Percentiles rank a stretch among this genome's conserved stretches.
phyloP scores from a whole-genome alignment of 352 stramenopile species.

The Globisporangium irregulare region DNA sequence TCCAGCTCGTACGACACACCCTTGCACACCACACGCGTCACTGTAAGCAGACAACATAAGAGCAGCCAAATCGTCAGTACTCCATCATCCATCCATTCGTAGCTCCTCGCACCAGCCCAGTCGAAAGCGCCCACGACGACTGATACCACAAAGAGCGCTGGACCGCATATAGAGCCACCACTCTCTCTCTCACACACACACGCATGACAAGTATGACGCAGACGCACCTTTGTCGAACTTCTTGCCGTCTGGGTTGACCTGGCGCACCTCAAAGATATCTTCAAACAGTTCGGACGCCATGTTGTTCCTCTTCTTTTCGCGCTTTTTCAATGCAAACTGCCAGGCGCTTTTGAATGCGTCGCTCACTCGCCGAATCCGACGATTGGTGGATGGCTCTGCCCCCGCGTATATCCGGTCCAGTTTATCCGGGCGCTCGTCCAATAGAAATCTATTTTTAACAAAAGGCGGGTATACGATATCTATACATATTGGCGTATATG shows the following conservation, averaged over 20 bases:
- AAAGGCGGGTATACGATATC: not conserved
- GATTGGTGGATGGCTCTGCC: conserved; percentile 16
- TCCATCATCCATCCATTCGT: not conserved
- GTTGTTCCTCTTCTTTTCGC: not conserved
- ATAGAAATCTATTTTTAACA: not conserved
- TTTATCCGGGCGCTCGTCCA: not conserved
- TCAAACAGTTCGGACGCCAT: conserved; percentile 96
- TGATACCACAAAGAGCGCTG: not conserved
- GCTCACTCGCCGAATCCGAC: not conserved
- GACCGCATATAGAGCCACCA: not conserved
- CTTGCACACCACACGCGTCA: conserved; percentile 95
- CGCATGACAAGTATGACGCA: not conserved
- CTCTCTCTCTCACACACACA: not conserved
- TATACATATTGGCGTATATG: not conserved
- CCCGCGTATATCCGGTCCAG: conserved; percentile 1
- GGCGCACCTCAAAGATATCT: conserved; percentile 98
- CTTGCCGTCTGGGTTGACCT: conserved; percentile 97
- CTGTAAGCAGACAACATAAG: conserved; percentile 23
- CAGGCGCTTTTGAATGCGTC: not conserved
- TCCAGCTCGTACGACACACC: conserved; percentile 98
- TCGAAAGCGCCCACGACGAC: not conserved
- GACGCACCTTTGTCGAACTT: conserved; percentile 93
- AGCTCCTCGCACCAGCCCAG: not conserved
- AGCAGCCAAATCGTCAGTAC: conserved; percentile 13
- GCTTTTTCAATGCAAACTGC: conserved; percentile 12